These are phyloP conservation scores for Sisymbrium irio DNA, from an alignment of 345 rosid species.

Conservation along the genomic window DNA sequence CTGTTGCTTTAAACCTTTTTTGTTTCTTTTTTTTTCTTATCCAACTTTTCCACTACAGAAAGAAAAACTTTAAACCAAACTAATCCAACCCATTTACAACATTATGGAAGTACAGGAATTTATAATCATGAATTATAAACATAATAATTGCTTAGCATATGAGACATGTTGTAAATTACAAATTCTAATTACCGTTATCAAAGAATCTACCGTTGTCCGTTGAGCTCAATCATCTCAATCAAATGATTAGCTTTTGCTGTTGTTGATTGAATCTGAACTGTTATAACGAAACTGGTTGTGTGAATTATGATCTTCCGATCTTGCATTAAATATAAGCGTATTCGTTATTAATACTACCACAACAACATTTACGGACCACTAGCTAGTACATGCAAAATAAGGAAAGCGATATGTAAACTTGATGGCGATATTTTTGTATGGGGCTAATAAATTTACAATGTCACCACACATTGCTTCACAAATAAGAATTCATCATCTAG, in stretches of 20 bases:
- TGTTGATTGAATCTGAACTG: slow-evolving; percentile 10
- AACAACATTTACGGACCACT: slow-evolving; percentile 26
- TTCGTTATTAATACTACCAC: not conserved
- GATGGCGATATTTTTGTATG: not conserved
- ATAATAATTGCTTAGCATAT: slow-evolving; percentile 38
- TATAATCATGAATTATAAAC: slow-evolving; percentile 26
- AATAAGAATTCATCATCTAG: slow-evolving; percentile 25
- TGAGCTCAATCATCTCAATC: slow-evolving; percentile 29
- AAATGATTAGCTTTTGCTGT: slow-evolving; percentile 14
- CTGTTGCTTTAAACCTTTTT: slow-evolving; percentile 10
- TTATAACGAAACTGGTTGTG: slow-evolving; percentile 10
- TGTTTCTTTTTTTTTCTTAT: not conserved
- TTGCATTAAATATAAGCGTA: slow-evolving; percentile 10
- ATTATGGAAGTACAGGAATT: slow-evolving; percentile 17
- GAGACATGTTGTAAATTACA: slow-evolving; percentile 12
- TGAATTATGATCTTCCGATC: not conserved
- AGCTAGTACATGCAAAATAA: slow-evolving; percentile 21
- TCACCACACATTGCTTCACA: slow-evolving; percentile 29
- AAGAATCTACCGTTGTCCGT: slow-evolving; percentile 27
- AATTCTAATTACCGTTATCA: slow-evolving; percentile 30
- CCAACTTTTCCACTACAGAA: slow-evolving; percentile 17
- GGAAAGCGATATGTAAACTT: slow-evolving; percentile 16
- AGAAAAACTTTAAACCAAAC: not conserved
- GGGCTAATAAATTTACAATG: not conserved
- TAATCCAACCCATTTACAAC: slow-evolving; percentile 11